These are phyloP conservation scores for Blastobotrys arbuscula DNA, from an alignment of 1,139 yeast species.

Conservation along the genomic window DNA sequence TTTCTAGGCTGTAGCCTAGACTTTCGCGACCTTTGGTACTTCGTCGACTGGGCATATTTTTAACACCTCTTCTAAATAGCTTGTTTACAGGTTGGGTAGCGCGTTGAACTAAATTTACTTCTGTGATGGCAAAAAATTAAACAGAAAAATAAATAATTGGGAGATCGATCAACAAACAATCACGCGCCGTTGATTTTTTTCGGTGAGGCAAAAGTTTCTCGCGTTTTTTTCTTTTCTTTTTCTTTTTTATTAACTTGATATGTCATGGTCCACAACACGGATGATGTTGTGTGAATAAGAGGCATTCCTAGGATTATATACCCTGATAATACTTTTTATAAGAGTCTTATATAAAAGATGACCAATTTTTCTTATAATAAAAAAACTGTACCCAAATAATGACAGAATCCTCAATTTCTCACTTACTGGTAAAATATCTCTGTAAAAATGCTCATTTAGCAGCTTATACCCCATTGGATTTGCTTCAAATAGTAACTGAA, in stretches of 20 bases:
- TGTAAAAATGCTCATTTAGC: background rate
- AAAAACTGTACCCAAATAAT: too few species aligned
- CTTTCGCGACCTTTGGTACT: slow-evolving; percentile 12
- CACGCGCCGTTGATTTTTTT: background rate
- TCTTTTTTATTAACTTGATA: too few species aligned
- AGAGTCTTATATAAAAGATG: too few species aligned
- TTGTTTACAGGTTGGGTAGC: background rate
- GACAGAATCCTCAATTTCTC: background rate
- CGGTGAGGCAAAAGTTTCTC: background rate
- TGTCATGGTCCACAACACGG: too few species aligned
- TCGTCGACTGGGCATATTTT: slow-evolving; percentile 6
- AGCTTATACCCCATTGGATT: background rate
- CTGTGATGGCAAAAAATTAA: background rate
- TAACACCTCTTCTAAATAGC: background rate
- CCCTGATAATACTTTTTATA: too few species aligned
- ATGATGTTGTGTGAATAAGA: too few species aligned
- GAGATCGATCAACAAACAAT: too few species aligned
- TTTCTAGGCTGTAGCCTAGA: slow-evolving; percentile 15
- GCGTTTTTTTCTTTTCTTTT: background rate
- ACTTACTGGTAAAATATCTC: background rate
- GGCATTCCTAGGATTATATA: too few species aligned
- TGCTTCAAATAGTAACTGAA: background rate
- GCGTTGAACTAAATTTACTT: too few species aligned
- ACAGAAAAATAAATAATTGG: background rate
- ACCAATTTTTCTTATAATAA: too few species aligned